Conservation (phyloP, 1,284 basidiomycete genomes). For the Pisolithus thermaeus region DNA sequence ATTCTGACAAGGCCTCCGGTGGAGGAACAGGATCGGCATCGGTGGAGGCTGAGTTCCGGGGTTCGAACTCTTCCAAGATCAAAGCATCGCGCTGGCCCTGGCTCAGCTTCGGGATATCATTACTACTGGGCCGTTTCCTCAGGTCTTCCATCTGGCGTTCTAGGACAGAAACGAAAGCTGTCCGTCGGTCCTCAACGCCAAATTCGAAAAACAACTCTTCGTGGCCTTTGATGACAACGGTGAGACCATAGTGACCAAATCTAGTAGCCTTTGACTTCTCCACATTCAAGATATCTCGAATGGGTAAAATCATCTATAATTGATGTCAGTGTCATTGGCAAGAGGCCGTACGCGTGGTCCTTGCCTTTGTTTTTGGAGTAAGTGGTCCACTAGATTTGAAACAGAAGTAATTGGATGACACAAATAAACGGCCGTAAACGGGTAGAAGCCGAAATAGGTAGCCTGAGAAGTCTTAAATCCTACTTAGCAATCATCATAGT, state of each 20-base stretch:
- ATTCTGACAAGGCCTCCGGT: conserved; percentile 55
- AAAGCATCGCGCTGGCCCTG: conserved; percentile 59
- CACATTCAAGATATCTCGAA: conserved; percentile 79
- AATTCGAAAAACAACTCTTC: conserved; percentile 98
- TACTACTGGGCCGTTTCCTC: conserved; percentile 41
- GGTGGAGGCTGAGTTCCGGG: conserved; percentile 34
- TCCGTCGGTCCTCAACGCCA: conserved; percentile 67
- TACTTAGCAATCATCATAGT: conserved; percentile 4
- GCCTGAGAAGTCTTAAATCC: conserved; percentile 71
- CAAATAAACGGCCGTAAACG: conserved; percentile 78
- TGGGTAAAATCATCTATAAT: conserved; percentile 86
- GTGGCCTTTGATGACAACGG: conserved; percentile 89
- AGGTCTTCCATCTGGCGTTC: conserved; percentile 77
- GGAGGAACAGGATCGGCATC: conserved; percentile 38
- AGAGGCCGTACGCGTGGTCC: conserved; percentile 18
- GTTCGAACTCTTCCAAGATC: conserved; percentile 68
- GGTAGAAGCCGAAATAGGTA: conserved; percentile 85
- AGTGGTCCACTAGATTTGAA: conserved; percentile 82
- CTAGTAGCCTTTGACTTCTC: conserved; percentile 85
- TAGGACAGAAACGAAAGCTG: conserved; percentile 69
- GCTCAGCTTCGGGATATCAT: conserved; percentile 37
- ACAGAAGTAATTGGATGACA: conserved; percentile 86
- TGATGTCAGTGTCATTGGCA: conserved; percentile 1
- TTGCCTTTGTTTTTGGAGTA: conserved; percentile 70
- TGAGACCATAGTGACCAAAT: conserved; percentile 84